Conservation (phyloP, 495 filamentous ascomycete genomes). For the Thozetella sp. region DNA sequence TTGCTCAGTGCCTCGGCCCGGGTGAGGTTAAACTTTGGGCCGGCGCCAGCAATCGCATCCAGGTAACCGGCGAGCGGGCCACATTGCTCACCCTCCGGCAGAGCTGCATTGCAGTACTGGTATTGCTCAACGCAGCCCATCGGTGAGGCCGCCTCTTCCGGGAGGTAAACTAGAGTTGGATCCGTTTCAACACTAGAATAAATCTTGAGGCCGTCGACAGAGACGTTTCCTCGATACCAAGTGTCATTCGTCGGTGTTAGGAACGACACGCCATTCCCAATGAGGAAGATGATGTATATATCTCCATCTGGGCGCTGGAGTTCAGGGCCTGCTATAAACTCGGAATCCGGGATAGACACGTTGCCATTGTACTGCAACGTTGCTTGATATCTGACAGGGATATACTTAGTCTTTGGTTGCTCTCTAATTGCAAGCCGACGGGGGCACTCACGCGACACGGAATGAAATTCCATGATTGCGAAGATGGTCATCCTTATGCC, state of each 20-base stretch:
- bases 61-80: not conserved
- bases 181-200: no score
- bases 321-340: not conserved
- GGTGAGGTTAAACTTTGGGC: not conserved
- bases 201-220: not conserved
- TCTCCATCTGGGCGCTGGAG: not conserved
- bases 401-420: not conserved
- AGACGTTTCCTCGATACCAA: not conserved
- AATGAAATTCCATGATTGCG: not conserved
- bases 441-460: not conserved
- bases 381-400: not conserved
- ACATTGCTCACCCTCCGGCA: not conserved
- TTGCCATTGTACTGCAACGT: not conserved
- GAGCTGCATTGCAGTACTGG: not conserved
- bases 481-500: not conserved
- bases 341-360: not conserved
- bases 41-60: not conserved
- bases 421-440: not conserved
- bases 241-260: not conserved
- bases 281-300: not conserved
- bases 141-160: not conserved
- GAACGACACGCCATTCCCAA: not conserved
- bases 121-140: not conserved
- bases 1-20: not conserved
- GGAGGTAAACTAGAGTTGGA: not conserved